Percentiles rank a stretch among this genome's conserved stretches.
Conservation (phyloP, 306 rosid species). For the Gillenia trifoliata region DNA sequence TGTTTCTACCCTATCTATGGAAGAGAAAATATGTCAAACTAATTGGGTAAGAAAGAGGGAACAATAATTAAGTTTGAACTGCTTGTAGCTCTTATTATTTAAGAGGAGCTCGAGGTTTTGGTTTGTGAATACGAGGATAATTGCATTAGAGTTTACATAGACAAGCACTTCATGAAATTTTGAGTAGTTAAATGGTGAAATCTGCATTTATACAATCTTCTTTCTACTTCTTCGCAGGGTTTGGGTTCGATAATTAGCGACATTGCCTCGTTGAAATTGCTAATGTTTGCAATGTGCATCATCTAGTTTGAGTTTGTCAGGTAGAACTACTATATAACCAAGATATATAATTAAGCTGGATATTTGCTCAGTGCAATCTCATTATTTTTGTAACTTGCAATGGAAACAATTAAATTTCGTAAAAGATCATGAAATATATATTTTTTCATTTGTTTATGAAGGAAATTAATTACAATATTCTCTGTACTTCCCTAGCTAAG, state of each 20-base stretch:
- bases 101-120: background rate
- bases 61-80: too few species aligned
- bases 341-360: background rate
- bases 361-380: background rate
- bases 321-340: background rate
- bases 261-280: background rate
- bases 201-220: too few species aligned
- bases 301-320: background rate
- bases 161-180: too few species aligned
- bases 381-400: background rate
- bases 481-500: conserved; percentile 11
- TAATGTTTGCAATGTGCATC: background rate
- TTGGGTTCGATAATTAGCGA: background rate
- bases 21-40: background rate
- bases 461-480: background rate
- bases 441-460: background rate
- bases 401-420: background rate
- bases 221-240: background rate
- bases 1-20: background rate
- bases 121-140: too few species aligned
- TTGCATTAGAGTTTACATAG: too few species aligned
- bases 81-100: background rate
- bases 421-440: background rate
- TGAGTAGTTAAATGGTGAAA: too few species aligned
- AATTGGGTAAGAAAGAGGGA: background rate